Conservation (phyloP, 345 rosid species). For the Dimocarpus longan region DNA sequence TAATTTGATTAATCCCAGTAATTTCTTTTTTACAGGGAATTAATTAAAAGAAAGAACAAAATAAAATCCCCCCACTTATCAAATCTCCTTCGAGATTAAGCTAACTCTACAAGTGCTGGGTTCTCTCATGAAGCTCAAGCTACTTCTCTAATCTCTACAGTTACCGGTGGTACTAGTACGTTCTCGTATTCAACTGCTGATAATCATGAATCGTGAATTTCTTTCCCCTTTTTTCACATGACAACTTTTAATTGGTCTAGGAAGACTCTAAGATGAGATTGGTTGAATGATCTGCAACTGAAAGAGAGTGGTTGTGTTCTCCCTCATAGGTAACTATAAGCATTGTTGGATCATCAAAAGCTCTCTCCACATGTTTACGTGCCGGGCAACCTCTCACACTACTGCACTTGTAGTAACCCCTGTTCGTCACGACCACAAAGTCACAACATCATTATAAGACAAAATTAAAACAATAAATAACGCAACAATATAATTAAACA, state of each 20-base stretch:
- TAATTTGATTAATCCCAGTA: constrained; percentile 3
- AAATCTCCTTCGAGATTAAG: constrained; percentile 42
- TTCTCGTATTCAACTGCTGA: constrained; percentile 18
- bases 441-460: background rate
- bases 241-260: constrained; percentile 23
- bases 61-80: constrained; percentile 21
- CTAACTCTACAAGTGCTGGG: background rate
- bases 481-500: background rate
- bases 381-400: constrained; percentile 96
- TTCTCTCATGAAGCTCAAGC: background rate
- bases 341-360: constrained; percentile 80
- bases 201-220: background rate
- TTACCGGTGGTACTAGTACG: background rate
- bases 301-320: constrained; percentile 77
- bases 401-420: constrained; percentile 98
- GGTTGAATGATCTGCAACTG: constrained; percentile 55
- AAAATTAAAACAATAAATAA: background rate
- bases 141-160: background rate
- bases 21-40: constrained; percentile 30
- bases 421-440: constrained; percentile 21
- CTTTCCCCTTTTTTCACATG: constrained; percentile 19
- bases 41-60: constrained; percentile 14
- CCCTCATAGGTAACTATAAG: constrained; percentile 91
- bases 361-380: constrained; percentile 94
- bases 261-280: constrained; percentile 88